Evolutionary conservation across 352 stramenopile species (phyloP), one percentile per base, ranked within the genome.

Genomic region (Nothophytophthora sp.): DNA sequence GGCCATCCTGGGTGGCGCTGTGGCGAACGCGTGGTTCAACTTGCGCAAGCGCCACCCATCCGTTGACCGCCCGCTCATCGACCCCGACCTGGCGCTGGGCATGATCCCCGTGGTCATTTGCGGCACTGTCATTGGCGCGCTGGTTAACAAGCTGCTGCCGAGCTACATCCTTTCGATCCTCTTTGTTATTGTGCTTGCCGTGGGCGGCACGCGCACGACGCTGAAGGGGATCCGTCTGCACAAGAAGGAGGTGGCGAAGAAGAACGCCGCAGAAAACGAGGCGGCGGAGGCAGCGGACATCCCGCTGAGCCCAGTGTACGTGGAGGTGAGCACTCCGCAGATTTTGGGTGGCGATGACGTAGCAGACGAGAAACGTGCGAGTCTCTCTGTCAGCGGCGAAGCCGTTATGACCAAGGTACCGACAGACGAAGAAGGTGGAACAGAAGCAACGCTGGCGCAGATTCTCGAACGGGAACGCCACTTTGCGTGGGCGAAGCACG

Each of bases 21-120:
- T 85, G 25, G 77, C 77, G 20, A 88, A 86, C 40, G 72, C 77
- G 6, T 72, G 68, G 37, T 84, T 85, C 54, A 86, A 88, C 46
- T 28, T 85, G 46, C 74, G 61, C 46, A 85, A 86, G 56, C 73
- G 74, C 27, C 74, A 88, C 36, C 72, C 77, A 38, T 67, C 48
- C n/a, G 73, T 63, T 4, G 60, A 86, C 32, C 72, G 74, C 1
- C 75, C 74, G n/a, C 58, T 88, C 16, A 73, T 88, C 18, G 72
- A 88, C 32, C 56, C 74, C 6, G 73, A 86, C 28, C 57, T 88
- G 8, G 68, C 61, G 8, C 48, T 86, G 16, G 70, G 65, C 22
- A 88, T 86, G 72, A 83, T 88, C 45, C 77, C 77, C 36, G 60
- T 76, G 18, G 76, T 86, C 40, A 83, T 86, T 33, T 74, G 70